Evolutionary conservation across 148 eudicot genomes (phyloP).

Genomic region (Rhododendron ferrugineum): DNA sequence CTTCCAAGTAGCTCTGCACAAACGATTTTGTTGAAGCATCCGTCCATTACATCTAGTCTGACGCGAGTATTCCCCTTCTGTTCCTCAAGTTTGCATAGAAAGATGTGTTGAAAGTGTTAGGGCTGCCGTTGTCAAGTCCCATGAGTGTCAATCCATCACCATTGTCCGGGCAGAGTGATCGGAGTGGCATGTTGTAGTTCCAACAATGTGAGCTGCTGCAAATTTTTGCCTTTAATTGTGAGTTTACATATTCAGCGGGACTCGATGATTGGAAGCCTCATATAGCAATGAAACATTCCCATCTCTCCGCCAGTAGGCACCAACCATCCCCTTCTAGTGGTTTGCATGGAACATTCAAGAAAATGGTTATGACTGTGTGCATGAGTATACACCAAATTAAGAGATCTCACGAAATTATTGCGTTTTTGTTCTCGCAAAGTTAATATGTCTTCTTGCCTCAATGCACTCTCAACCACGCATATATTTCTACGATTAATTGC

Average conservation of each 20-base stretch:
- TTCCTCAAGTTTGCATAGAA: constrained; percentile 18
- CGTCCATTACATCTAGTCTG: constrained; percentile 21
- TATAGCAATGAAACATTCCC: constrained; percentile 29
- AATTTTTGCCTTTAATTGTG: constrained; percentile 11
- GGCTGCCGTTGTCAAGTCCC: constrained; percentile 16
- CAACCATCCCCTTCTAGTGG: constrained; percentile 19
- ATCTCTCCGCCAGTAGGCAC: constrained; percentile 35
- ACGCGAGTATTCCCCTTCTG: constrained; percentile 24
- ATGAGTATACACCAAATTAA: background rate
- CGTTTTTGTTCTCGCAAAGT: background rate
- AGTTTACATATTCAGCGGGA: background rate
- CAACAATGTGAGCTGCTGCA: constrained; percentile 28
- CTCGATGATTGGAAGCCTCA: constrained; percentile 8
- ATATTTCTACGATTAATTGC: background rate
- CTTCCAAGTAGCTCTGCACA: constrained; percentile 14
- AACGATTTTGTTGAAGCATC: constrained; percentile 13
- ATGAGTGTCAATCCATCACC: constrained; percentile 11
- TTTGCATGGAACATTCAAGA: constrained; percentile 14
- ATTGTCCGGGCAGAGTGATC: constrained; percentile 14
- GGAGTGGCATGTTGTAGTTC: constrained; percentile 21
- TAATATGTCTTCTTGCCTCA: too few species aligned
- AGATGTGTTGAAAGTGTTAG: constrained; percentile 9
- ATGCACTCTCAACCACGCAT: background rate
- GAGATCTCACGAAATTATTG: background rate
- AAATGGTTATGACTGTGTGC: background rate